Evolutionary conservation across 805 yeast species (phyloP), one percentile per base, ranked within the genome.

Genomic region (Pichia deserticola): DNA sequence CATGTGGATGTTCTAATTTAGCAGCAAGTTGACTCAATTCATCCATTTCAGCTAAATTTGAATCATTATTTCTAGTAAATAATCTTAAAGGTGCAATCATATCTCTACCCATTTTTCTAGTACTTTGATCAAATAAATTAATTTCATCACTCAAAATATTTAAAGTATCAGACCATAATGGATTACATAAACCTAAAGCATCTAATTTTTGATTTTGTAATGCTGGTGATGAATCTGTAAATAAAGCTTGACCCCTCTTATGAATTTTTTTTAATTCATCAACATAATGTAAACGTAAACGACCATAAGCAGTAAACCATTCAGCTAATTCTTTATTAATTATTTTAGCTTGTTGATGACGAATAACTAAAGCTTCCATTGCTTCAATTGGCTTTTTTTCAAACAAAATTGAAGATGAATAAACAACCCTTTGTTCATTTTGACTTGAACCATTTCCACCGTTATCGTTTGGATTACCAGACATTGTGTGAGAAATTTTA

Each of bases 291-390:
- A 71, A 71, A 57, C 73, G 74, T 34, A 78, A 64, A 34, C 75
- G 68, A 39, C 78, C 71, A 49, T 81, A 70, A 29, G 76, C 80
- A 38, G 77, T 74, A 49, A 86, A 71, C 74, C 87, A 77, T 40
- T 71, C 73, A 37, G 86, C 80, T 54, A 86, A 72, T 45, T 78
- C 82, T 50, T 76, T 77, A 58, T 84, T 84, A 45, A 81, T 67
- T 42, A 72, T 59, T 57, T 76, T 75, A 42, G 82, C 79, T 56
- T 76, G 78, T 35, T 74, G 67, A 38, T 79, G 69, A 53, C 89
- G 75, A 47, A 81, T 73, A 45, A 80, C 69, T 32, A 84, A 70
- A 34, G 78, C 71, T 57, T 79, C 85, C 53, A 80, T 74, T 25
- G 86, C 81, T 56, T 77, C 82, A 30, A 70, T 68, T 12, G 89